Evolutionary conservation across 352 stramenopile species (phyloP), one percentile per base, ranked within the genome.

Genomic region (Phytophthora parvispora): DNA sequence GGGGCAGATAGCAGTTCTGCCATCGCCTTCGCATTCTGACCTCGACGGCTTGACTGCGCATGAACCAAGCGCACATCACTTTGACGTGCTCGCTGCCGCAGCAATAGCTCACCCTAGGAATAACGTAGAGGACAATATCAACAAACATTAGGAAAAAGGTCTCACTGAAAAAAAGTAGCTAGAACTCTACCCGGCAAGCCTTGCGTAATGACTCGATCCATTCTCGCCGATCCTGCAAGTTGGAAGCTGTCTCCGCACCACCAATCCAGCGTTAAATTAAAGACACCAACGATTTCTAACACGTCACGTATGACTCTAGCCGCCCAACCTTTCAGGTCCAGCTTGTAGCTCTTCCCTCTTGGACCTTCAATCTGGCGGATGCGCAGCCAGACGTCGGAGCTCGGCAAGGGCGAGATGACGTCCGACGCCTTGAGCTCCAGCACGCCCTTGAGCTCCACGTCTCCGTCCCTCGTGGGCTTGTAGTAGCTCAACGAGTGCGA

Each of bases 261-360:
- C n/a, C n/a, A n/a, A n/a, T n/a, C n/a, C n/a, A n/a, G n/a, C n/a
- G n/a, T n/a, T n/a, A n/a, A n/a, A n/a, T n/a, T n/a, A n/a, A n/a
- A n/a, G n/a, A n/a, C n/a, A n/a, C n/a, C n/a, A n/a, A n/a, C n/a
- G n/a, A n/a, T n/a, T n/a, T n/a, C n/a, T n/a, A n/a, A n/a, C n/a
- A n/a, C n/a, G n/a, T n/a, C n/a, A n/a, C n/a, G n/a, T n/a, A n/a
- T n/a, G n/a, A n/a, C n/a, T n/a, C n/a, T n/a, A n/a, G n/a, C n/a
- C n/a, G n/a, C n/a, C n/a, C n/a, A 32, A 92, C 84, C 84, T 81
- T 86, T 89, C 6, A 93, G 69, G 38, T 93, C 85, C 7, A 93
- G 48, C 43, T 89, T 90, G 63, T 93, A 93, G 53, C 48, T 72
- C 64, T 91, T 91, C 13, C 80, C 72, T 16, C 38, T 16, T 22